These are phyloP conservation scores for Penicillium griseofulvum DNA, from an alignment of 2,329 filamentous ascomycete genomes.

Conservation along the genomic window DNA sequence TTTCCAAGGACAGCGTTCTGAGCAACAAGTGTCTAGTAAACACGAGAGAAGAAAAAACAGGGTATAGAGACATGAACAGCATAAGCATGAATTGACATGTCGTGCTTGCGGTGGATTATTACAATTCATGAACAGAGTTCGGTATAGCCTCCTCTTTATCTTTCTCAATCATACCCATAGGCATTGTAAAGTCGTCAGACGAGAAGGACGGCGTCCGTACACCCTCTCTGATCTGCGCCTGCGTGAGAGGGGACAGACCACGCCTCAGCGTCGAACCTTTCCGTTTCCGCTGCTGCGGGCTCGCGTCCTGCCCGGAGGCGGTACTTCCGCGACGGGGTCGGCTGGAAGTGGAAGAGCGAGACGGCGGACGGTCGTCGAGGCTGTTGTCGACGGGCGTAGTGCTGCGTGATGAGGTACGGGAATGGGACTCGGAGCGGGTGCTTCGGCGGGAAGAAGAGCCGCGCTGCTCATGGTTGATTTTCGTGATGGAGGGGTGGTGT, in stretches of 20 bases:
- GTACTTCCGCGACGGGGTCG: constrained; percentile 38
- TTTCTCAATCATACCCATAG: constrained; percentile 24
- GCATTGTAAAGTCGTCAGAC: constrained; percentile 35
- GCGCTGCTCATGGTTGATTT: constrained; percentile 27
- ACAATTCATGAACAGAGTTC: constrained; percentile 17
- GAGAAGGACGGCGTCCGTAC: constrained; percentile 34
- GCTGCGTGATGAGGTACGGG: constrained; percentile 44
- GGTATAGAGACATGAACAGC: constrained; percentile 12
- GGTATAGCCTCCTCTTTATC: constrained; percentile 25
- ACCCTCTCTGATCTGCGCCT: constrained; percentile 39
- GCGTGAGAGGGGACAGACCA: constrained; percentile 38
- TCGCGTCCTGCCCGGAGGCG: constrained; percentile 28
- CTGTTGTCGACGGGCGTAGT: constrained; percentile 39
- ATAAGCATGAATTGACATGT: not conserved
- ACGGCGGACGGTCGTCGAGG: constrained; percentile 36
- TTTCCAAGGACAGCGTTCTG: not conserved
- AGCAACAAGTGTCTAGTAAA: not conserved
- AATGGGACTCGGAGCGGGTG: constrained; percentile 41
- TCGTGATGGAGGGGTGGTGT: constrained; percentile 29
- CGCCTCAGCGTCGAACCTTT: constrained; percentile 30
- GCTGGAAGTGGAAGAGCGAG: constrained; percentile 30
- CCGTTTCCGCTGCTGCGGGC: constrained; percentile 32
- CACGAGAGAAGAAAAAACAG: not conserved
- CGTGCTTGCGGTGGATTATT: constrained; percentile 22
- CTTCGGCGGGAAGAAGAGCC: constrained; percentile 31